These are phyloP conservation scores for Picea sitchensis DNA, from an alignment of 75 land plant genomes.

Conservation along the genomic window DNA sequence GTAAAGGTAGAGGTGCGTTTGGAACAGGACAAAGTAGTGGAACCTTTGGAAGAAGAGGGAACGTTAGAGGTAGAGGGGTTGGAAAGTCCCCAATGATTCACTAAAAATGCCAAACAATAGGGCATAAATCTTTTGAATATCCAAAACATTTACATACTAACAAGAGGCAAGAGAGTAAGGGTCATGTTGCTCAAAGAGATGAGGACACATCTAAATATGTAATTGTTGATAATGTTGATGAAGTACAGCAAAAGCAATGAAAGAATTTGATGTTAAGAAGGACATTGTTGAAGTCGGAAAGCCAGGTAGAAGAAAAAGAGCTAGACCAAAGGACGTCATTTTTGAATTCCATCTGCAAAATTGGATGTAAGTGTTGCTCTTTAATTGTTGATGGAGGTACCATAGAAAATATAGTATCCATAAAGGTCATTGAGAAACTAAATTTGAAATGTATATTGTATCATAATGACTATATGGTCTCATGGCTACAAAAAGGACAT, in stretches of 20 bases:
- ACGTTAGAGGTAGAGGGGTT: background rate
- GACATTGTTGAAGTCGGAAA: background rate
- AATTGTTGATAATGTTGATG: no score
- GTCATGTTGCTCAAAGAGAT: background rate
- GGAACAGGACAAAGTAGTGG: background rate
- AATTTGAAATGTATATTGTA: background rate
- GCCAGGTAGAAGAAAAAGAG: background rate
- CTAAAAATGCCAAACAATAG: background rate
- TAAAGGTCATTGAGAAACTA: background rate
- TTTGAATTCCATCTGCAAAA: background rate
- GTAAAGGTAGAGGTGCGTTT: no score
- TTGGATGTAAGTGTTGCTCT: background rate
- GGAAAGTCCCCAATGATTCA: no score
- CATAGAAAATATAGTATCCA: background rate
- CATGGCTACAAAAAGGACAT: background rate
- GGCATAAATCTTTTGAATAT: background rate
- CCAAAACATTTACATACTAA: background rate
- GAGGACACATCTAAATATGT: background rate
- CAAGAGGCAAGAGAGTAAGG: background rate
- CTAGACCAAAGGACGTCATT: background rate
- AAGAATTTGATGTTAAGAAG: background rate
- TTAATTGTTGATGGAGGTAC: background rate
- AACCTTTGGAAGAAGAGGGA: background rate
- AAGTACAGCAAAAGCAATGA: background rate
- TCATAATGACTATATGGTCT: background rate